Evolutionary conservation across 257 asterid genomes (phyloP), one percentile per base, ranked within the genome.

Genomic region (Parsonsia alboflavescens): DNA sequence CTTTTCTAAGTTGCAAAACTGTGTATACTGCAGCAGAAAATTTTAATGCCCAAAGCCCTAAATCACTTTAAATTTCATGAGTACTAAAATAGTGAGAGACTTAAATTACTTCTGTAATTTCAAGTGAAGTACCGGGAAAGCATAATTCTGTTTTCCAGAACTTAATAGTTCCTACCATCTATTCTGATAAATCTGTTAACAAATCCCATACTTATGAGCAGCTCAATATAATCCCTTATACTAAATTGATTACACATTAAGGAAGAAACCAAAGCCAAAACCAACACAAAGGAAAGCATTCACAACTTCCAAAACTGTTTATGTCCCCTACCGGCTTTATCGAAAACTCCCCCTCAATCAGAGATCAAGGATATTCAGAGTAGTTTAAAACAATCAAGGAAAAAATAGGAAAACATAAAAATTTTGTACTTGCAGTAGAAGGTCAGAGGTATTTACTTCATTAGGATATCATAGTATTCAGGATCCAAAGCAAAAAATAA

Each of bases 391-490:
- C 49, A 52, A 70, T 52, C 2, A 5, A 74, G 7, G 19, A 24
- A 24, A 56, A 33, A 33, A 33, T 33, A 33, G 1, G 39, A 33
- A 33, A 1, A 33, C 39, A 1, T 1, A 57, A 45, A 58, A 44
- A 12, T 33, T 2, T 19, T 5, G 5, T 19, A n/a, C 42, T 11
- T 59, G 12, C 13, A 49, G n/a, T 48, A 44, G 41, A 45, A 12
- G 74, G 39, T 48, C 8, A 2, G 73, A 74, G 58, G 54, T 3
- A 63, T 87, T 82, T 85, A 95, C 99, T 95, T 95, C 99, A 92
- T 95, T 77, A 95, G 88, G 83, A 95, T 93, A 33, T 95, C 98
- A 75, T 90, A 92, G 83, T 95, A 95, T 83, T 95, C 99, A 0
- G 88, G 88, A 87, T 95, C 98, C 75, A 95, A 92, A 66, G 97